Evolutionary conservation across 257 asterid species (phyloP).

Genomic region (Penstemon davidsonii): DNA sequence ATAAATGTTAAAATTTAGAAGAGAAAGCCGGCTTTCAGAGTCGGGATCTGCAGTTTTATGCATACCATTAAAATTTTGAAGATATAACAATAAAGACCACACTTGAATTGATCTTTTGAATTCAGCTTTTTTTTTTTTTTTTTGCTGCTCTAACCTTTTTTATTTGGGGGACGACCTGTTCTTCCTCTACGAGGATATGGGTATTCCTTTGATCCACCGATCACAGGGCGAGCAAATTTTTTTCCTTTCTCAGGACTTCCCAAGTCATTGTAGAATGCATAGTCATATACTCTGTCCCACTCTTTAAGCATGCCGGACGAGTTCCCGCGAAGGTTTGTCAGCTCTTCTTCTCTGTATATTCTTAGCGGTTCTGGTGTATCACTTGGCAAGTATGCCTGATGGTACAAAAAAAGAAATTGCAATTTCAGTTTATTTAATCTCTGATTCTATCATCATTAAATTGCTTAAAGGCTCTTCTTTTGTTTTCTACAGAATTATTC

Average conservation of each 20-base stretch:
- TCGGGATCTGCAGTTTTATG: conserved; percentile 55
- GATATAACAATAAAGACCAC: no score
- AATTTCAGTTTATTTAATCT: neutral
- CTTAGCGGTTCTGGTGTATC: conserved; percentile 69
- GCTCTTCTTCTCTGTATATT: conserved; percentile 71
- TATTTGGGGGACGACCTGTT: conserved; percentile 78
- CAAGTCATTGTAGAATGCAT: conserved; percentile 80
- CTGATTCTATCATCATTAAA: neutral
- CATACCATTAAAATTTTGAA: neutral
- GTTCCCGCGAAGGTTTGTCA: conserved; percentile 62
- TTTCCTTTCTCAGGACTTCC: conserved; percentile 73
- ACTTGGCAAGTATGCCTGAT: conserved; percentile 64
- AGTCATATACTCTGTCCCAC: conserved; percentile 95
- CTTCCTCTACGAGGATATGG: conserved; percentile 90
- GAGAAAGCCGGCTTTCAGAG: conserved; percentile 61
- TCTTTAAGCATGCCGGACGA: conserved; percentile 61
- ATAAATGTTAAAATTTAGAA: conserved; percentile 55
- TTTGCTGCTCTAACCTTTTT: conserved; percentile 45
- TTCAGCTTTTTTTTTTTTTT: no score
- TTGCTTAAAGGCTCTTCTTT: neutral
- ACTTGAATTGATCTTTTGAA: neutral
- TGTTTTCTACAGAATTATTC: neutral
- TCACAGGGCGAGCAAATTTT: conserved; percentile 60
- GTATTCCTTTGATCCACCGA: conserved; percentile 65
- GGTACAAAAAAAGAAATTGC: neutral